phyloP scores from a whole-genome alignment of 257 asterid genomes.

The Verbascum thapsus region DNA sequence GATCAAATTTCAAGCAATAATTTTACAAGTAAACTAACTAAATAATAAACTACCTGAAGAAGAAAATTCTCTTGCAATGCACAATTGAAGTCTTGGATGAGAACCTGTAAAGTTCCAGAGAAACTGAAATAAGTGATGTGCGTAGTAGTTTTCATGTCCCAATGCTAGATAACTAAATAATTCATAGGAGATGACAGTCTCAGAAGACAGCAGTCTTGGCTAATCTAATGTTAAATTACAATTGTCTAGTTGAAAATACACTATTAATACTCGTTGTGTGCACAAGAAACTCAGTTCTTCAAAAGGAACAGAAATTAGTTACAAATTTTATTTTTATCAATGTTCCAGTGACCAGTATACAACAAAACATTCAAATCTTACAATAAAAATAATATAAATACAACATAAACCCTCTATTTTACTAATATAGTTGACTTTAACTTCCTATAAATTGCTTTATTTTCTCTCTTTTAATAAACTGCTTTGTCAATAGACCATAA shows the following conservation, averaged over 20 bases:
- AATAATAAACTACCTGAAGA: constrained; percentile 70
- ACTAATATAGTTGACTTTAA: not conserved
- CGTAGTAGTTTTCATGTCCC: constrained; percentile 8
- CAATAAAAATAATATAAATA: not conserved
- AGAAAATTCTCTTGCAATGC: constrained; percentile 96
- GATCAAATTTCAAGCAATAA: constrained; percentile 15
- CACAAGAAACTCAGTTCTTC: constrained; percentile 12
- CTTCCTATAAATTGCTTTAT: not conserved
- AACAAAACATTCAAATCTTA: not conserved
- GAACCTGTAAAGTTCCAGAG: constrained; percentile 53
- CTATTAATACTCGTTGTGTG: too few species aligned
- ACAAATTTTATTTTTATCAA: not conserved
- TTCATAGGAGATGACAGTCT: not conserved
- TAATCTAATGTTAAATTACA: constrained; percentile 23
- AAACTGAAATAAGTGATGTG: constrained; percentile 25
- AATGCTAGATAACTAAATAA: constrained; percentile 5
- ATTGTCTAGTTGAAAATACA: constrained; percentile 1
- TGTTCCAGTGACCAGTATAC: not conserved
- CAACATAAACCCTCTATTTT: constrained; percentile 1
- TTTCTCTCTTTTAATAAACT: not conserved
- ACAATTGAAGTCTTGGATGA: constrained; percentile 94
- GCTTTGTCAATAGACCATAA: not conserved
- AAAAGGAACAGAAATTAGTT: not conserved
- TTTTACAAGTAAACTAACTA: constrained; percentile 6
- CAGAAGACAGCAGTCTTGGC: constrained; percentile 5